Evolutionary conservation across 2,329 filamentous ascomycete species (phyloP), one percentile per base, ranked within the genome.

Genomic region (Arthrobotrys iridis): DNA sequence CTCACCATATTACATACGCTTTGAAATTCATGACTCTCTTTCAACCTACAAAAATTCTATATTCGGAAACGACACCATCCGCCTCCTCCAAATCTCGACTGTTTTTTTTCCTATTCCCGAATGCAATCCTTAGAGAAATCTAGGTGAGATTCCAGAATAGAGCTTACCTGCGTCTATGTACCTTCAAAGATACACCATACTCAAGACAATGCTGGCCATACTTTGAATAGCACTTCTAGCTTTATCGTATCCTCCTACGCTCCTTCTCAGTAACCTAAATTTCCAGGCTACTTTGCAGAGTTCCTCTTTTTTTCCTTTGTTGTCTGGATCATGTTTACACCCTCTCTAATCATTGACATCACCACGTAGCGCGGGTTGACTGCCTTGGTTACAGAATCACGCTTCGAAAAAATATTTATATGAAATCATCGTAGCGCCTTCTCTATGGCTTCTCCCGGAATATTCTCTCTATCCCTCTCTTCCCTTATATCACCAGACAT

Each of bases 401-500:
- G 45, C 46, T 55, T 33, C 37, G 33, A 41, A 45, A 62, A 58
- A 48, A 40, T 46, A 60, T 48, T 65, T 55, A 62, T 58, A 62
- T 48, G 33, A 55, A 62, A 48, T 40, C 28, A 55, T 40, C 50
- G 22, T 57, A 63, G 70, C 55, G 62, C 46, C 41, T 15, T 35
- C 8, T 57, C 24, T 26, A 28, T 13, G 3, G 46, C 43, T 64
- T 46, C 43, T 43, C 55, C 24, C 43, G 22, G n/a, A n/a, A n/a
- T n/a, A 41, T 68, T 41, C 35, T 24, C 52, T 59, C n/a, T n/a
- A n/a, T n/a, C n/a, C 13, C 35, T 18, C 37, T 41, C 28, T 59
- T 68, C 28, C 46, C 35, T 70, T 76, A 68, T 55, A 43, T 60
- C 52, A 52, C 64, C 71, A 76, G 63, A 76, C 65, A 70, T 76